Conservation (phyloP, 805 yeast species). For the Saccharomyces kudriavzevii region DNA sequence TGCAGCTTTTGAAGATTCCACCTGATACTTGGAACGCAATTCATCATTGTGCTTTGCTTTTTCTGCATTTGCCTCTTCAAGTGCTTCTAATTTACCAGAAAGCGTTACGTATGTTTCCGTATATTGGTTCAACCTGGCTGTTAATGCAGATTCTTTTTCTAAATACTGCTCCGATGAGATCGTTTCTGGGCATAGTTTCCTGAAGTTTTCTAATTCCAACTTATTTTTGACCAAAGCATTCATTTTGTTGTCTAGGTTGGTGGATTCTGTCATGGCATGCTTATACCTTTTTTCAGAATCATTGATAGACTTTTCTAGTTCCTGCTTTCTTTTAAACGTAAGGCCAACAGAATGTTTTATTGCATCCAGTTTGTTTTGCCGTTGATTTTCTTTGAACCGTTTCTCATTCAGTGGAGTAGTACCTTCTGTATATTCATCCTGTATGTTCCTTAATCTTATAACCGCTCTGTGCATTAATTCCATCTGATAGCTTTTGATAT, state of each 20-base stretch:
- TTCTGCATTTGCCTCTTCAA: conserved; percentile 45
- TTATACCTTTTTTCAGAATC: conserved; percentile 23
- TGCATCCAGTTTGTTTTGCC: conserved; percentile 36
- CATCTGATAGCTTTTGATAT: conserved; percentile 31
- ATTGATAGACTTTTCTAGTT: conserved; percentile 13
- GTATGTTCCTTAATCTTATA: conserved; percentile 27
- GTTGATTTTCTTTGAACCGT: conserved; percentile 33
- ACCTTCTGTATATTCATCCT: conserved; percentile 18
- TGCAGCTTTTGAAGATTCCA: conserved; percentile 40
- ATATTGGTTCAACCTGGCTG: conserved; percentile 2
- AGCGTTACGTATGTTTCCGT: neutral
- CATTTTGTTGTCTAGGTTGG: conserved; percentile 9
- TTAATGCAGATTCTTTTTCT: conserved; percentile 8
- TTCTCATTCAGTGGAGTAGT: conserved; percentile 17
- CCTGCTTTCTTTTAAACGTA: conserved; percentile 31
- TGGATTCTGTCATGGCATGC: conserved; percentile 15
- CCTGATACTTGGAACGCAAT: conserved; percentile 38
- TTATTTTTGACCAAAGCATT: conserved; percentile 7
- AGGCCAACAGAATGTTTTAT: conserved; percentile 35
- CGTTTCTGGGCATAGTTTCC: conserved; percentile 7
- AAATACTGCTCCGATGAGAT: neutral
- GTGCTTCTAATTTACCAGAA: conserved; percentile 31
- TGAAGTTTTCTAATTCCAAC: conserved; percentile 6
- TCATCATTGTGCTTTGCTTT: conserved; percentile 22
- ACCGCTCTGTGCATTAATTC: conserved; percentile 33